Base-by-base conservation (phyloP, 495 filamentous ascomycete genomes). In the Trichoderma parareesei region DNA sequence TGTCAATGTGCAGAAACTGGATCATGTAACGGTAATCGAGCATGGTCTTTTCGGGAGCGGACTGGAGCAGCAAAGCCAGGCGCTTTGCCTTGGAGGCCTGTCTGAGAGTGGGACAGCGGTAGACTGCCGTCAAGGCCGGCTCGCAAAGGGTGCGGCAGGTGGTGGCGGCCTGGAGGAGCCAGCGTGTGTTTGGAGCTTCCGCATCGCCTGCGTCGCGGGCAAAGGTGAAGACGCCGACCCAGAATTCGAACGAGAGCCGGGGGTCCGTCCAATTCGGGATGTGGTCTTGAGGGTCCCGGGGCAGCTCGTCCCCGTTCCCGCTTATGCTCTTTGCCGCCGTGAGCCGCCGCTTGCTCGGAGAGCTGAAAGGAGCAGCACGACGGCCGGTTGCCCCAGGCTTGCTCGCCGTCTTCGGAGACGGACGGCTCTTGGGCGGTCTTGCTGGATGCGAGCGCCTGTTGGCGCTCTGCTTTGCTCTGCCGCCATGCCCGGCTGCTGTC, bases 121-220 rank as follows among this genome's bases (percentile, higher is more conserved):
- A 90, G 4, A 89, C 78, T 33, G 82, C 84, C 16, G 87, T 83
- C 13, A 91, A 74, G 4, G 88, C 86, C 11, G 88, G 85, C 66
- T 89, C 84, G 8, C 80, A 75, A 66, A 90, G 90, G 3, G 76
- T 72, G 43, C 77, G 79, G 65, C 87, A 90, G 8, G 85, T 68
- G 2, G 80, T 65, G 10, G 86, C 82, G 13, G 81, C 69, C 33
- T 78, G 70, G 1, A 85, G 64, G 8, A 90, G 80, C 85, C 86
- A 89, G 64, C 72, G 69, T 2, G 40, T 63, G 27, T 63, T 44
- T 61, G 82, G 69, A 2, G 18, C 11, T 35, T 63, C 61, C 61
- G 82, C 78, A 33, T 81, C 74, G 7, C 87, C 71, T 5, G 87
- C 86, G 65, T 81, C 72, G 20, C 82, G 81, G 7, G 87, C 85